Evolutionary conservation across 805 yeast genomes (phyloP).

Genomic region (Cyberlindnera mycetangii): DNA sequence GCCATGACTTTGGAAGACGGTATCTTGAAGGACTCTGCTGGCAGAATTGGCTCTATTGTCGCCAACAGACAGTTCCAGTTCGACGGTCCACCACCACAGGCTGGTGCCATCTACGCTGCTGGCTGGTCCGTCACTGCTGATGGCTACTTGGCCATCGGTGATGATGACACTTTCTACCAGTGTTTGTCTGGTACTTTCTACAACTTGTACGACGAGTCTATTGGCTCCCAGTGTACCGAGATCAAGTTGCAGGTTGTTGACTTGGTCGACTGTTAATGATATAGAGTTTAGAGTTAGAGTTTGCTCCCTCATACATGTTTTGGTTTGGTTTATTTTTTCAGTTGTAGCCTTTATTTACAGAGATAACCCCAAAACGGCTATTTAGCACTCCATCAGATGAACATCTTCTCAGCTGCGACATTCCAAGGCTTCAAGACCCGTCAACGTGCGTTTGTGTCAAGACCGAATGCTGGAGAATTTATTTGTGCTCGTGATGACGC

Average conservation of each 20-base stretch:
- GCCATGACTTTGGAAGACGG: slow-evolving; percentile 51
- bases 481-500: no score
- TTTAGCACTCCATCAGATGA: no score
- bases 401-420: no score
- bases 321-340: no score
- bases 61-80: slow-evolving; percentile 84
- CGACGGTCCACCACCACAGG: slow-evolving; percentile 86
- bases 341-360: no score
- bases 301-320: no score
- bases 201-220: slow-evolving; percentile 67
- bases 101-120: slow-evolving; percentile 67
- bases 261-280: slow-evolving; percentile 35
- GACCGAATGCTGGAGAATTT: no score
- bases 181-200: slow-evolving; percentile 75
- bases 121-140: slow-evolving; percentile 60
- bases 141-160: slow-evolving; percentile 62
- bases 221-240: slow-evolving; percentile 60
- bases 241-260: slow-evolving; percentile 59
- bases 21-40: slow-evolving; percentile 53
- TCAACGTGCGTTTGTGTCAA: no score
- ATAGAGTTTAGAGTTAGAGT: background rate
- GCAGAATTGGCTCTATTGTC: slow-evolving; percentile 76
- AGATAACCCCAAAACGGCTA: no score
- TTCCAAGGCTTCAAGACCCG: no score
- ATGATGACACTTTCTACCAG: slow-evolving; percentile 59